phyloP scores from a whole-genome alignment of 768 basidiomycete species.

The Termitomyces sp. region DNA sequence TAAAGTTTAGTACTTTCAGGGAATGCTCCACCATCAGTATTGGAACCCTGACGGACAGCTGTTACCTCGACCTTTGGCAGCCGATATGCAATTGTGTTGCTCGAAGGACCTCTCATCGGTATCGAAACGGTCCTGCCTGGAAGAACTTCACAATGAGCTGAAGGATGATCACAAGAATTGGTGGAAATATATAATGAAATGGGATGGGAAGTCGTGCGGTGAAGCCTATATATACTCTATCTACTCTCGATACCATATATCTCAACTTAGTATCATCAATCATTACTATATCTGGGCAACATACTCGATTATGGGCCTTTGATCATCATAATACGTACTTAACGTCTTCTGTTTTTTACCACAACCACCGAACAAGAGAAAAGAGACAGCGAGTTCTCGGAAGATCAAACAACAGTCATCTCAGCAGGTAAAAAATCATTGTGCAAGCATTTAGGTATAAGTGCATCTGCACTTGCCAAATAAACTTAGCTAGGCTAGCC shows the following conservation, averaged over 20 bases:
- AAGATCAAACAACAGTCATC: background rate
- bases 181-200: no score
- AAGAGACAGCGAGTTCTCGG: background rate
- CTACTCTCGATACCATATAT: background rate
- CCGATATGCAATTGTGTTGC: slow-evolving; percentile 17
- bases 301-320: background rate
- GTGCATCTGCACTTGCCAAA: background rate
- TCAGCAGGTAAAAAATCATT: background rate
- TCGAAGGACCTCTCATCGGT: slow-evolving; percentile 12
- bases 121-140: no score
- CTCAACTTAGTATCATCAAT: background rate
- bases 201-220: no score
- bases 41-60: slow-evolving; percentile 13
- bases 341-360: background rate
- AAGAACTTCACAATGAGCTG: no score
- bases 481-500: background rate
- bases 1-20: slow-evolving; percentile 5
- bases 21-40: slow-evolving; percentile 27
- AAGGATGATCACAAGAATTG: no score
- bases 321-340: background rate
- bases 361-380: background rate
- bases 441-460: background rate
- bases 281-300: background rate
- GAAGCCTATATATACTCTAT: no score
- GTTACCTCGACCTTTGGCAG: slow-evolving; percentile 6